Base-by-base conservation (phyloP, 2,329 filamentous ascomycete species). In the Aspergillus pseudoterreus region DNA sequence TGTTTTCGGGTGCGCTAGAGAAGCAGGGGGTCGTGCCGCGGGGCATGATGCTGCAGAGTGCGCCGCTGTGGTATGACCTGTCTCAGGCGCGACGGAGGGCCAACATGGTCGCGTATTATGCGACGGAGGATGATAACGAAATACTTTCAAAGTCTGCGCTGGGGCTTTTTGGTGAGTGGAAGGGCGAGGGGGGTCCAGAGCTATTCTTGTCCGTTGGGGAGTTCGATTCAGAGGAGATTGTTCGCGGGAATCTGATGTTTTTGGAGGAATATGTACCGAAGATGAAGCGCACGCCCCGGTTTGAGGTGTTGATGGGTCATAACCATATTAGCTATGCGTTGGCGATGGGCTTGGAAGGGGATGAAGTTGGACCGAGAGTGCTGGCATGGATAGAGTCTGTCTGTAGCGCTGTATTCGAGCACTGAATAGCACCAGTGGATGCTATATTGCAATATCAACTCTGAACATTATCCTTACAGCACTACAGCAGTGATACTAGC, bases 311-410 rank as follows among this genome's bases (percentile, higher is more conserved):
- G 9, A 30, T 14, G 19, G 42, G 48, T 3, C 48, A 50, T 27
- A 50, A 50, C 21, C 48, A 50, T 39, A 45, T 50, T 6, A 50
- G 48, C 36, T 50, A 50, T 22, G 41, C 41, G 21, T 45, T 50
- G 33, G 32, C 33, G 2, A 27, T 50, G 10, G 48, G 42, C 12
- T 24, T 50, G 11, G 41, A 35, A 12, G 41, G 48, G 12, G 48
- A 50, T 39, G 48, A 45, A 6, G 42, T 45, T 39, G 48, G 48
- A 6, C 42, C 48, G 32, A 36, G 30, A 32, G 43, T 50, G 4
- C 15, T 50, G n/a, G 32, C 22, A 6, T 50, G 48, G 48, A 42
- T 45, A 21, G 27, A 30, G 27, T 30, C 27, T 30, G 27, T 11
- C 27, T 30, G 6, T 30, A 30, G 27, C 10, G 6, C 27, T 10